Evolutionary conservation across 2,329 filamentous ascomycete genomes (phyloP).

Genomic region (Huntiella bhutanensis): DNA sequence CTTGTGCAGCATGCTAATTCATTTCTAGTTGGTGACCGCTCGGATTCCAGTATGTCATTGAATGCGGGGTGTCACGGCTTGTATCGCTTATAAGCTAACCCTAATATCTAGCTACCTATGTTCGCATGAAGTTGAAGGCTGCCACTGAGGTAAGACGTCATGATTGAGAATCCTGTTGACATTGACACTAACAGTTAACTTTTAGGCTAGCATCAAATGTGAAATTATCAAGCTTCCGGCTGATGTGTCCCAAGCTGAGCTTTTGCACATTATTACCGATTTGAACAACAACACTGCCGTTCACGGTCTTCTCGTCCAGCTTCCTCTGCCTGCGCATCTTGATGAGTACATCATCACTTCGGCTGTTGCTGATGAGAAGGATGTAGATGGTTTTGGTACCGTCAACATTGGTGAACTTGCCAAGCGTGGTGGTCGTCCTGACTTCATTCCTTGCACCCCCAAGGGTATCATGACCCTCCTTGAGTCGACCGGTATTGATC

Average conservation of each 20-base stretch:
- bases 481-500: conserved; percentile 61
- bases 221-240: conserved; percentile 71
- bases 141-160: conserved; percentile 53
- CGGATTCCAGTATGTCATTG: conserved; percentile 58
- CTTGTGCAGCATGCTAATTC: not conserved
- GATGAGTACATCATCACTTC: conserved; percentile 83
- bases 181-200: not conserved
- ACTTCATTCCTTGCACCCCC: conserved; percentile 88
- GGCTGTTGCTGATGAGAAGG: conserved; percentile 79
- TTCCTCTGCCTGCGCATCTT: conserved; percentile 76
- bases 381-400: conserved; percentile 92
- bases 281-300: conserved; percentile 76
- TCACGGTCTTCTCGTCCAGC: conserved; percentile 83
- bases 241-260: conserved; percentile 62
- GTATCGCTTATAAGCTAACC: conserved; percentile 16
- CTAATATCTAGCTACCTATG: conserved; percentile 60
- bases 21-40: conserved; percentile 62
- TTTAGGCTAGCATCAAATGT: conserved; percentile 75
- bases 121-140: conserved; percentile 98
- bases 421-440: conserved; percentile 76
- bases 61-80: not conserved
- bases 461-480: conserved; percentile 93
- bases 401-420: conserved; percentile 91
- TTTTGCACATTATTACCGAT: conserved; percentile 60
- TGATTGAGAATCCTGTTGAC: not conserved